Evolutionary conservation across 2,329 filamentous ascomycete genomes (phyloP), one percentile per base, ranked within the genome.

Genomic region (Didymella pomorum): DNA sequence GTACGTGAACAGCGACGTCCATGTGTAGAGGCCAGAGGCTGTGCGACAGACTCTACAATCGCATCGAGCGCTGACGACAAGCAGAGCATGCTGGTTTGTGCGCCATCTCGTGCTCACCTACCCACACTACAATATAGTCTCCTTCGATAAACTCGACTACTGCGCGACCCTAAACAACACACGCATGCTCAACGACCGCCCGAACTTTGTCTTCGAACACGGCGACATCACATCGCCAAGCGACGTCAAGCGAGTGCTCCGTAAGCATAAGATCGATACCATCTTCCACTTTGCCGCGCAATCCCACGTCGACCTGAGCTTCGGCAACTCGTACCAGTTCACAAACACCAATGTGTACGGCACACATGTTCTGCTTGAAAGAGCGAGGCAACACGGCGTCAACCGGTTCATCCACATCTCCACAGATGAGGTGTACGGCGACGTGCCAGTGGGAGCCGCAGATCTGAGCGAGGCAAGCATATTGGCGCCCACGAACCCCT

Each of bases 251-350:
- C 84, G 86, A 67, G 91, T 88, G 71, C 83, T 94, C 71, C 84
- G 89, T 73, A 84, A 86, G 60, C 82, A 92, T 79, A 83, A 86
- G 31, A 89, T 94, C 68, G 91, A 94, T 73, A 92, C 90, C 51
- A 84, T 95, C 61, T 87, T 94, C 75, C 91, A 94, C 76, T 93
- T 95, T 70, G 91, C 91, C 3, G 91, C 91, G n/a, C 89, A 93
- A 78, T 92, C 89, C 8, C 91, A 94, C 72, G 91, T 95, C 49
- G 90, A 94, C 69, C 78, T 92, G 68, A 92, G 89, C 72, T 95
- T 95, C 70, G 89, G 89, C 49, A 92, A 94, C 78, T 92, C 90
- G 10, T 92, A 92, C 74, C 84, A 87, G 52, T 94, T 94, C 77
- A 93, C 90, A 0, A 87, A 88, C 67, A 93, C 88, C 56, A 95